Percentiles rank a stretch among this genome's conserved stretches.
These are phyloP conservation scores for Bacidia rubella DNA, from an alignment of 495 filamentous ascomycete genomes.

Conservation along the genomic window DNA sequence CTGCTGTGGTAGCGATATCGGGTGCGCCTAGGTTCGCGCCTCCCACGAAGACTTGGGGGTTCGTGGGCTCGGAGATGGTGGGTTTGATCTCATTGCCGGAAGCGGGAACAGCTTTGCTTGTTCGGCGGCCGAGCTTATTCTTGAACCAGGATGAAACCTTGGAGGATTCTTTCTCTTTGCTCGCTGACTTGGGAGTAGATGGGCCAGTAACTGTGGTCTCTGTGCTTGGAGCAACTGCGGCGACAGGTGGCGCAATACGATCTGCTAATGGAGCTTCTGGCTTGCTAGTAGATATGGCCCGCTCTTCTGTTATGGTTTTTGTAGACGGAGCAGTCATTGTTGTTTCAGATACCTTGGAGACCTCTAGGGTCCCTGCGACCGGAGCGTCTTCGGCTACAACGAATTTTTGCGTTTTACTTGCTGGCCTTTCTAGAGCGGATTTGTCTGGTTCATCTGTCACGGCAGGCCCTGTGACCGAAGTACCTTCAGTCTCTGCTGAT, in stretches of 20 bases:
- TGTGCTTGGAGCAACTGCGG: constrained; percentile 16
- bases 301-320: not conserved
- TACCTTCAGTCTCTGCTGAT: not conserved
- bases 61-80: constrained; percentile 1
- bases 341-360: not conserved
- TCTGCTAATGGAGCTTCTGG: constrained; percentile 13
- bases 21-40: constrained; percentile 30
- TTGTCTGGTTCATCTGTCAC: not conserved
- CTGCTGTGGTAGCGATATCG: constrained; percentile 19
- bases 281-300: not conserved
- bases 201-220: constrained; percentile 19
- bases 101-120: constrained; percentile 20
- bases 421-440: not conserved
- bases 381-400: constrained; percentile 1
- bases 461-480: no score
- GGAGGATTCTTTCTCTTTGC: constrained; percentile 20
- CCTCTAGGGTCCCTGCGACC: not conserved
- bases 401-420: not conserved
- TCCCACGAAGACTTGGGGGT: constrained; percentile 31
- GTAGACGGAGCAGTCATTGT: constrained; percentile 6
- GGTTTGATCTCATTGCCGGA: constrained; percentile 1
- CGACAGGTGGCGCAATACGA: constrained; percentile 18
- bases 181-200: constrained; percentile 13
- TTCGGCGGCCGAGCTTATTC: constrained; percentile 34
- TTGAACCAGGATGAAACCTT: constrained; percentile 51